These are phyloP conservation scores for Fusarium pseudograminearum DNA, from an alignment of 2,329 filamentous ascomycete genomes.

Conservation along the genomic window DNA sequence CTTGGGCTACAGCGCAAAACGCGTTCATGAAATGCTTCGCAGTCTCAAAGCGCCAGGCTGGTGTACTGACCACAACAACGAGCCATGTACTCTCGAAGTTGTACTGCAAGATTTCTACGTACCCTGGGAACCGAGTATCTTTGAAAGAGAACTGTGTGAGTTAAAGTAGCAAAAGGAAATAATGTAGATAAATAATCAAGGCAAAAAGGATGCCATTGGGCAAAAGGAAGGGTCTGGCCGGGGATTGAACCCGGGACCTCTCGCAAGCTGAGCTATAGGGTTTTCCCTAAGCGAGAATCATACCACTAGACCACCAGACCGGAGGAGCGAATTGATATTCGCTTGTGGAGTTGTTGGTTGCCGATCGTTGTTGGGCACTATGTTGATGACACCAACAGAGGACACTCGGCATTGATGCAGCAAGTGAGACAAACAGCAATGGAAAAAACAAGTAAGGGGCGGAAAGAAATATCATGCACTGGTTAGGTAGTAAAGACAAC, in stretches of 20 bases:
- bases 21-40: not conserved
- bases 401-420: not conserved
- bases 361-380: not conserved
- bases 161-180: not conserved
- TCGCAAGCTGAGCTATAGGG: conserved; percentile 53
- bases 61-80: not conserved
- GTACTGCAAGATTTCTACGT: not conserved
- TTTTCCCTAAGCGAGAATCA: conserved; percentile 38
- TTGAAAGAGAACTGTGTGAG: not conserved
- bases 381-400: rapidly evolving
- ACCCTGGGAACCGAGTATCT: not conserved
- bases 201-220: not conserved
- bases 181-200: not conserved
- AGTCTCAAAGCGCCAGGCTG: not conserved
- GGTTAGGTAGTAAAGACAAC: rapidly evolving
- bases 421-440: no score
- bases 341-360: not conserved
- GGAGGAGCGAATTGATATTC: not conserved
- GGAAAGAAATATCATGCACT: rapidly evolving
- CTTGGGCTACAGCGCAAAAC: not conserved
- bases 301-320: conserved; percentile 14
- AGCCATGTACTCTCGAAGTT: not conserved
- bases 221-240: conserved; percentile 57
- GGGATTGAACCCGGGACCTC: conserved; percentile 62
- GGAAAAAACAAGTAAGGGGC: not conserved